These are phyloP conservation scores for Bruguiera gymnorhiza DNA, from an alignment of 345 rosid species.

Conservation along the genomic window DNA sequence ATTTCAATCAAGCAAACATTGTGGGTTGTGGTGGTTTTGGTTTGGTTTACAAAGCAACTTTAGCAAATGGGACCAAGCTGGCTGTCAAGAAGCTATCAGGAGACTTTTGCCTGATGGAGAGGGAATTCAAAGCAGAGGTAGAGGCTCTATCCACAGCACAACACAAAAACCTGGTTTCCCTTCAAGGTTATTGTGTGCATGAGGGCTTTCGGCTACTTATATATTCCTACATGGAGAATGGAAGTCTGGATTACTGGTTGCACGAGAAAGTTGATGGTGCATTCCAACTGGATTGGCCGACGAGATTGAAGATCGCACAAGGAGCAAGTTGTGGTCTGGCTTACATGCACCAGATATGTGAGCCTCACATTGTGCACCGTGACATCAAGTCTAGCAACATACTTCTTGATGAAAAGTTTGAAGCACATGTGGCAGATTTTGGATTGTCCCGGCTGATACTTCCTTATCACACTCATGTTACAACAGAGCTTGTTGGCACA, in stretches of 20 bases:
- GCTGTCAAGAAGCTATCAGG: constrained; percentile 50
- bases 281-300: constrained; percentile 40
- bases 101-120: constrained; percentile 44
- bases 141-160: constrained; percentile 45
- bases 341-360: constrained; percentile 44
- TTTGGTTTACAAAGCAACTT: constrained; percentile 40
- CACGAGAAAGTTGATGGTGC: constrained; percentile 44
- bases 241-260: constrained; percentile 47
- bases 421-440: constrained; percentile 45
- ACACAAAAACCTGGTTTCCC: constrained; percentile 42
- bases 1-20: constrained; percentile 43
- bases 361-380: constrained; percentile 43
- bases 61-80: constrained; percentile 36
- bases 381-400: constrained; percentile 53
- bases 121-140: constrained; percentile 47
- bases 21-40: constrained; percentile 49
- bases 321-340: constrained; percentile 42
- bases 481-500: constrained; percentile 46
- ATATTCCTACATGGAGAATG: constrained; percentile 47
- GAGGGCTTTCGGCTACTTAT: constrained; percentile 38
- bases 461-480: constrained; percentile 46
- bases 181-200: constrained; percentile 45
- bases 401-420: constrained; percentile 43
- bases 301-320: constrained; percentile 35
- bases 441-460: constrained; percentile 45